Base-by-base conservation (phyloP, 768 basidiomycete species). In the Amanita brunnescens region DNA sequence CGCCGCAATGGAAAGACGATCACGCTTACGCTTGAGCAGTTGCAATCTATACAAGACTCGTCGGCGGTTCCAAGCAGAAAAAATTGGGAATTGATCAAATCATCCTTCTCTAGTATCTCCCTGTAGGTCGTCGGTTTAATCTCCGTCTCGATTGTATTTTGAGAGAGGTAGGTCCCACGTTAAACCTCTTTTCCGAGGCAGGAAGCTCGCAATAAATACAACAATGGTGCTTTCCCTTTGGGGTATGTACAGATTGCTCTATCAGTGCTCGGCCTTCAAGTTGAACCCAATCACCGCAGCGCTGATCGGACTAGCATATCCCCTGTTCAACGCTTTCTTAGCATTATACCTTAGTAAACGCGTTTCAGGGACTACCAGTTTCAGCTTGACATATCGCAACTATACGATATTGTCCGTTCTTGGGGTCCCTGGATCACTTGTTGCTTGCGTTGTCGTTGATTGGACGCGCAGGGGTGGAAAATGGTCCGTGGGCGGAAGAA, bases 251-350 rank as follows among this genome's bases (percentile, higher is more conserved):
- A 35, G 18, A 23, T 9, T 18, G 2, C 13, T 29, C 13, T 21
- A 34, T 18, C 20, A 16, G 12, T 8, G 37, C 30, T 37, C 14
- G 13, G n/a, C n/a, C n/a, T n/a, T n/a, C n/a, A 48, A 20, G 29
- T 34, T 23, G 32, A 33, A 16, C 42, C 13, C 32, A 1, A 37
- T 58, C 5, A 58, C 39, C 18, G 5, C 10, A 34, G 32, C 9
- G 14, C 78, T 44, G 41, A 51, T 51, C 32, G 79, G 78, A 6
- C 68, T 79, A 1, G 77, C 75, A 6, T 80, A 75, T 56, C 79
- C 79, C 5, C 65, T 80, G 2, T 78, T 73, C 64, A 78, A 68
- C 50, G 60, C 67, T 2, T 81, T 79, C 63, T 65, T 81, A 20
- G 73, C 79, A 2, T 61, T 75, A 1, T 77, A 77, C 55, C 70